Evolutionary conservation across 2,329 filamentous ascomycete genomes (phyloP).

Genomic region (Epichloe coenophiala): DNA sequence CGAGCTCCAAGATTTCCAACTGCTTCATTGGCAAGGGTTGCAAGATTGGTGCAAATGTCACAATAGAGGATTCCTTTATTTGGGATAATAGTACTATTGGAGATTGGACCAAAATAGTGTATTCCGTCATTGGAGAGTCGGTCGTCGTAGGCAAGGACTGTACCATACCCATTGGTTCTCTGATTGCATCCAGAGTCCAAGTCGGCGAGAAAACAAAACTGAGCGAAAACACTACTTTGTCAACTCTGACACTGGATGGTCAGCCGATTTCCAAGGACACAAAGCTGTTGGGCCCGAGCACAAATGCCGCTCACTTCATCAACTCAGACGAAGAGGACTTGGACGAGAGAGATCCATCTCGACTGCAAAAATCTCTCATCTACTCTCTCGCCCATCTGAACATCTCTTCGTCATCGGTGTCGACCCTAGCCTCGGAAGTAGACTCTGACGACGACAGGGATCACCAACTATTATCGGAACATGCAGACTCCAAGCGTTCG

Average conservation of each 20-base stretch:
- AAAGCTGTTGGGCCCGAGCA: constrained; percentile 32
- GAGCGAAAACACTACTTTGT: constrained; percentile 20
- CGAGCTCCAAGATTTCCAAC: constrained; percentile 54
- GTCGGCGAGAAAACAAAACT: constrained; percentile 49
- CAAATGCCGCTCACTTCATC: constrained; percentile 35
- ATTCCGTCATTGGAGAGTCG: constrained; percentile 64
- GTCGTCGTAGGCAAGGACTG: constrained; percentile 59
- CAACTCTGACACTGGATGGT: constrained; percentile 22
- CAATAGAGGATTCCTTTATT: constrained; percentile 66
- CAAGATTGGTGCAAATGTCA: constrained; percentile 73
- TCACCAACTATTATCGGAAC: constrained; percentile 39
- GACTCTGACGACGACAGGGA: constrained; percentile 54
- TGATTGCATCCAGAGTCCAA: constrained; percentile 67
- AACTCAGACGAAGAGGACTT: constrained; percentile 35
- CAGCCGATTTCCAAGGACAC: constrained; percentile 26
- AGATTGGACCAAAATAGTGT: constrained; percentile 56
- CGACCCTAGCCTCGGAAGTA: constrained; percentile 49
- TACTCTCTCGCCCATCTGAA: constrained; percentile 40
- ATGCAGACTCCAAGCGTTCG: constrained; percentile 37
- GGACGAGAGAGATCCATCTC: constrained; percentile 35
- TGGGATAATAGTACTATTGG: constrained; percentile 76
- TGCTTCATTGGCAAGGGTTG: constrained; percentile 77
- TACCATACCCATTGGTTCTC: constrained; percentile 54
- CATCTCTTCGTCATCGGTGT: constrained; percentile 41
- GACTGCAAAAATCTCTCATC: constrained; percentile 41